A percentile compares a stretch with the other conserved stretches of the same genome.
These are phyloP conservation scores for Moricandia arvensis DNA, from an alignment of 345 rosid genomes.

Conservation along the genomic window DNA sequence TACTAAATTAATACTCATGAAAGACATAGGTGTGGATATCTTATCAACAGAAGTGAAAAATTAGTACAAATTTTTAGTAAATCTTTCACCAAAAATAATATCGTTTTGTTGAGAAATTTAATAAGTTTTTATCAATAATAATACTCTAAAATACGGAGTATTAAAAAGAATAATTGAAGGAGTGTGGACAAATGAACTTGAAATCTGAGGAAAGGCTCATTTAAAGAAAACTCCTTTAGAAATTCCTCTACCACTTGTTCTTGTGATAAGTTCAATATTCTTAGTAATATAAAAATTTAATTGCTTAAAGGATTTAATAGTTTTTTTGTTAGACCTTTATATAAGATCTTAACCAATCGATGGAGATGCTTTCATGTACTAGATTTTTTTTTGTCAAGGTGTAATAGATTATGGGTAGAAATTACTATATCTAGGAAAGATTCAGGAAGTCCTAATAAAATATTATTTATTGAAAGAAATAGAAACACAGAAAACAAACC, in stretches of 20 bases:
- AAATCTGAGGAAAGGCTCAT: not conserved
- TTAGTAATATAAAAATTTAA: not conserved
- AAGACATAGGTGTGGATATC: not conserved
- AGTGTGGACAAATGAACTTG: not conserved
- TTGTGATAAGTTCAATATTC: not conserved
- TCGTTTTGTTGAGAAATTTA: not conserved
- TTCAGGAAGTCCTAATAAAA: not conserved
- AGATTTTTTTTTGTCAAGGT: not conserved
- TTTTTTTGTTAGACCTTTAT: not conserved
- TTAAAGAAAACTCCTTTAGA: not conserved
- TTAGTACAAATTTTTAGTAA: not conserved
- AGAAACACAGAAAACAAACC: slow-evolving; percentile 41
- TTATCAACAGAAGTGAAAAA: not conserved
- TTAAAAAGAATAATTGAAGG: not conserved
- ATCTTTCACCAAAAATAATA: not conserved
- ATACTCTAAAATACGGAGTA: not conserved
- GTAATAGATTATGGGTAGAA: not conserved
- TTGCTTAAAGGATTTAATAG: not conserved
- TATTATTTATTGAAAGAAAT: not conserved
- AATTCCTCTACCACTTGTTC: not conserved
- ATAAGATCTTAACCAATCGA: not conserved
- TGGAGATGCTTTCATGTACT: not conserved
- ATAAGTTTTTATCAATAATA: not conserved
- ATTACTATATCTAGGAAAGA: not conserved
- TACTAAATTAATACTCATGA: not conserved